Base-by-base conservation (phyloP, 106 monocot species). In the Dendrobium catenatum region DNA sequence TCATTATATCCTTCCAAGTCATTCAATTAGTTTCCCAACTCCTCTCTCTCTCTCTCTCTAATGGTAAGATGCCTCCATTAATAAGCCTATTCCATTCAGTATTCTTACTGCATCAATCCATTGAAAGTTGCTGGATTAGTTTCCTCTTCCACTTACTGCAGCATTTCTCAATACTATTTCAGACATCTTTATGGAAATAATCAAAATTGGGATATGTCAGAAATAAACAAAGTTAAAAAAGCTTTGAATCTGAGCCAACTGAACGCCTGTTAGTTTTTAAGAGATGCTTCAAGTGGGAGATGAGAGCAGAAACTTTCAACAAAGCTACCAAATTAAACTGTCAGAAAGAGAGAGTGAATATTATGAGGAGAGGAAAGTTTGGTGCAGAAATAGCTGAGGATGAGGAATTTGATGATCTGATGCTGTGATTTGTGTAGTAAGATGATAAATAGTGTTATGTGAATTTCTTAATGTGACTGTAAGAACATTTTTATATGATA, bases 91-190 rank as follows among this genome's bases (percentile, higher is more conserved):
- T 77, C 90, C 17, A 78, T 93, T 41, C 87, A 55, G 19, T 95
- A 93, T 73, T 92, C 95, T n/a, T n/a, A n/a, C n/a, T n/a, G n/a
- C n/a, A n/a, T n/a, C n/a, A n/a, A n/a, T n/a, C 93, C 93, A 44
- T 81, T 80, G 16, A 85, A 82, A 16, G 76, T 93, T 16, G 74
- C 73, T 24, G 95, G 92, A 0, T 87, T 86, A 26, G 91, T 96
- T 66, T 83, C 89, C 19, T 88, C 93, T 42, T 89, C 89, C 18
- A 73, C 82, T n/a, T n/a, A n/a, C n/a, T n/a, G n/a, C n/a, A n/a
- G n/a, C n/a, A n/a, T n/a, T n/a, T n/a, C n/a, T n/a, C n/a, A n/a
- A 6, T 86, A 89, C 29, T 82, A 93, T 59, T 95, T 92, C 64
- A 72, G 78, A 22, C 66, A 86, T 81, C 76, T 86, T n/a, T 82